Evolutionary conservation across 176 grass and related monocot species (phyloP).

Genomic region (Calamus simplicifolius): DNA sequence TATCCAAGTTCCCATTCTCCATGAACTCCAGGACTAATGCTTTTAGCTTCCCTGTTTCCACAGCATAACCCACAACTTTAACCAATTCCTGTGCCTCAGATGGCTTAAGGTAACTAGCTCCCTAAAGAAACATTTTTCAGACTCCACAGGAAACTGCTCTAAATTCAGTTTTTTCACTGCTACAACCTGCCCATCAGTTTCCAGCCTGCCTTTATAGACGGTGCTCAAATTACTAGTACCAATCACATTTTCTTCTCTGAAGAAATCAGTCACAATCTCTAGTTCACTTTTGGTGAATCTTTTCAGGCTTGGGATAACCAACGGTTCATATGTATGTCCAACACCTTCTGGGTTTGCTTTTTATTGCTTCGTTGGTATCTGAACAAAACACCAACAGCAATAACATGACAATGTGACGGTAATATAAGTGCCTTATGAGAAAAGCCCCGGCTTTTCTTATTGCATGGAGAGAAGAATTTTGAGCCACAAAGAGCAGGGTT

Average conservation of each 20-base stretch:
- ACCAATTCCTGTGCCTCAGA: slow-evolving; percentile 74
- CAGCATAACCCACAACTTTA: slow-evolving; percentile 74
- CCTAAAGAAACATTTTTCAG: slow-evolving; percentile 69
- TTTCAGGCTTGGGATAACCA: slow-evolving; percentile 54
- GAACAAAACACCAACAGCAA: slow-evolving; percentile 22
- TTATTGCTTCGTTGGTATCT: slow-evolving; percentile 23
- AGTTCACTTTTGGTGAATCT: slow-evolving; percentile 50
- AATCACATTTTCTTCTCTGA: slow-evolving; percentile 51
- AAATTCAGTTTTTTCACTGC: slow-evolving; percentile 83
- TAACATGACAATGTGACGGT: slow-evolving; percentile 31
- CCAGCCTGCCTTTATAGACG: slow-evolving; percentile 60
- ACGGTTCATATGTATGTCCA: slow-evolving; percentile 5
- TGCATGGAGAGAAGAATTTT: slow-evolving; percentile 44
- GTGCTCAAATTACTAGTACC: slow-evolving; percentile 76
- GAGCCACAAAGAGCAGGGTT: slow-evolving; percentile 63
- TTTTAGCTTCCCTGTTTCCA: slow-evolving; percentile 62
- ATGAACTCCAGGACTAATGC: slow-evolving; percentile 76
- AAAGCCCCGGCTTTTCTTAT: slow-evolving; percentile 16
- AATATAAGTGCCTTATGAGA: slow-evolving; percentile 39
- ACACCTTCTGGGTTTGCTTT: slow-evolving; percentile 10
- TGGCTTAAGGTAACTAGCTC: slow-evolving; percentile 55
- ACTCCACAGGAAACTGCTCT: slow-evolving; percentile 69
- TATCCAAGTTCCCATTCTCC: slow-evolving; percentile 84
- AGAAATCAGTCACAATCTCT: slow-evolving; percentile 46
- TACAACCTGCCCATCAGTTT: slow-evolving; percentile 26